Conservation (phyloP, 352 stramenopile genomes). For the Halophytophthora batemanensis region DNA sequence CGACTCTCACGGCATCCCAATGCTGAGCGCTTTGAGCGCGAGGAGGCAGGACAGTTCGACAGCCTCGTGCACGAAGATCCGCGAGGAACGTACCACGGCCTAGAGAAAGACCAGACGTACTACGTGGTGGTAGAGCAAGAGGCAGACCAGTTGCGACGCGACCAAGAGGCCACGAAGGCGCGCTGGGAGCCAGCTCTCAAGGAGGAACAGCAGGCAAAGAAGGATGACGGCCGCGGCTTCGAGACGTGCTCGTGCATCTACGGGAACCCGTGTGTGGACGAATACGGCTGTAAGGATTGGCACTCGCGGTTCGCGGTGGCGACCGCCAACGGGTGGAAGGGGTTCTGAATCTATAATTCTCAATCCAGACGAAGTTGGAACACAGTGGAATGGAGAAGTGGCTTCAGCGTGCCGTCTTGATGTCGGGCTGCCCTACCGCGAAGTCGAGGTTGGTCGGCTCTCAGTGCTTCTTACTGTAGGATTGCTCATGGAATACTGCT, state of each 20-base stretch:
- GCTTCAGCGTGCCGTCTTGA: no score
- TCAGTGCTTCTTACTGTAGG: no score
- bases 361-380: no score
- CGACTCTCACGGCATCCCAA: conserved; percentile 57
- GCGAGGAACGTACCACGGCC: conserved; percentile 58
- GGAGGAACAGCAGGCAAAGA: conserved; percentile 27
- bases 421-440: no score
- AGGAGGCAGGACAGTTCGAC: conserved; percentile 49
- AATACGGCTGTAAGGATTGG: conserved; percentile 90
- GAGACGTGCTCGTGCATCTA: conserved; percentile 89
- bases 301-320: conserved; percentile 80
- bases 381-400: no score
- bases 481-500: no score
- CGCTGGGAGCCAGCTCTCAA: conserved; percentile 39
- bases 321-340: conserved; percentile 88
- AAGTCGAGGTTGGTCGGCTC: no score
- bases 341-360: no score
- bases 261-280: conserved; percentile 87
- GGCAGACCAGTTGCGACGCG: conserved; percentile 56
- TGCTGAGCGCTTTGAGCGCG: conserved; percentile 47
- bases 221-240: conserved; percentile 64
- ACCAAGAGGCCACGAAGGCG: conserved; percentile 61
- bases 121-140: conserved; percentile 85
- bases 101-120: conserved; percentile 68
- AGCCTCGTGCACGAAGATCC: conserved; percentile 70